These are phyloP conservation scores for Pisolithus thermaeus DNA, from an alignment of 1,284 basidiomycete genomes.

Conservation along the genomic window DNA sequence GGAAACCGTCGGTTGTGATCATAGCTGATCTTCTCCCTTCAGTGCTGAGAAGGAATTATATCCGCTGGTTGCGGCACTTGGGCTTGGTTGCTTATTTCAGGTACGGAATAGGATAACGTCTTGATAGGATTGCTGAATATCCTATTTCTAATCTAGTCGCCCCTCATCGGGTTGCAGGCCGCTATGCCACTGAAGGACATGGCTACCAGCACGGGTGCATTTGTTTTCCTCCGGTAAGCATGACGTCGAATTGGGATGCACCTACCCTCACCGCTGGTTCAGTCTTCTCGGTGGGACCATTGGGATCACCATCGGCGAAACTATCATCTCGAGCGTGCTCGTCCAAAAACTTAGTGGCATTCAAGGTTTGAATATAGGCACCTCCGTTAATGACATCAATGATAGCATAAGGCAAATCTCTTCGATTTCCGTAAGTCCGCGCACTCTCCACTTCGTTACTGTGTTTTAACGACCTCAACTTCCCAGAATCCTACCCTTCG, in stretches of 20 bases:
- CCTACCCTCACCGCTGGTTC: neutral
- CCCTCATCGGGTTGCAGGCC: constrained; percentile 36
- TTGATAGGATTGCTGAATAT: neutral
- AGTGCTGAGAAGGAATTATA: constrained; percentile 30
- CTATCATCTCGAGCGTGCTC: constrained; percentile 32
- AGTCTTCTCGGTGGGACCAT: constrained; percentile 34
- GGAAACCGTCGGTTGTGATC: neutral
- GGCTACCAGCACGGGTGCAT: constrained; percentile 36
- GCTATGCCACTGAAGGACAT: constrained; percentile 43
- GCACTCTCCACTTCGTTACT: constrained; percentile 7
- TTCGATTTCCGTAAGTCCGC: constrained; percentile 42
- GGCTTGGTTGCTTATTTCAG: constrained; percentile 35
- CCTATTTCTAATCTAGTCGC: constrained; percentile 13
- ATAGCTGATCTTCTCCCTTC: neutral
- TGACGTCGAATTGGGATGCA: neutral
- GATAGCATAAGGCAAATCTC: constrained; percentile 51
- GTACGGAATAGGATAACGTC: constrained; percentile 1
- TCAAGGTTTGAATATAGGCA: constrained; percentile 34
- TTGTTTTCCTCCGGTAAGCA: constrained; percentile 29
- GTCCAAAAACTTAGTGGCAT: constrained; percentile 44
- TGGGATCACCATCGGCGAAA: constrained; percentile 32
- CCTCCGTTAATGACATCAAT: constrained; percentile 49
- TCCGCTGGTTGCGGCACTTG: constrained; percentile 30
- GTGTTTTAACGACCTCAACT: neutral
- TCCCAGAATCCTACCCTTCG: constrained; percentile 43